Evolutionary conservation across 345 rosid species (phyloP), one percentile per base, ranked within the genome.

Genomic region (Acer saccharum): DNA sequence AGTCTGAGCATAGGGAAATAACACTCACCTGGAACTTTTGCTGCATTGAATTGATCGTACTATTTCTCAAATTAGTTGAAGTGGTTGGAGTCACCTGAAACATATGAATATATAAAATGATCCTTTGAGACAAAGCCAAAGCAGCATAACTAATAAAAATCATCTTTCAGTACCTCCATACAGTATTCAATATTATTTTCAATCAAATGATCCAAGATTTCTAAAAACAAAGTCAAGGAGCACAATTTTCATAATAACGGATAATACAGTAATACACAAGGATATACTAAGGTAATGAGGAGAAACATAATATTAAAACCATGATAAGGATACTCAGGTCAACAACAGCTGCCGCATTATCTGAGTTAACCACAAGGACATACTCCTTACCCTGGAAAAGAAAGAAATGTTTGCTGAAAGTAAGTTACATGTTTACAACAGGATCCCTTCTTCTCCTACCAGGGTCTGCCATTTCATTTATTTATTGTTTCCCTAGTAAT

Each of bases 311-410:
- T 52, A 74, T 62, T 58, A 75, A 69, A 69, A 76, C 41, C 39
- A 74, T 62, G 48, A 65, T 16, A 71, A 85, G 91, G 89, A 87
- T 87, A 90, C 93, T 87, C 52, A 90, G 89, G 77, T 90, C 91
- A 66, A 86, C 68, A 50, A 78, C 41, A 69, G 80, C 75, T 43
- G 84, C 83, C 16, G 65, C 78, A n/a, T 84, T 84, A 63, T 86
- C 88, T 10, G 90, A 74, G 81, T 82, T 63, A 44, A 83, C 79
- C 73, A 85, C 79, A 72, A 84, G 86, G 16, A 68, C 86, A 68
- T 85, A 90, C 85, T 90, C 90, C 88, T 84, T 87, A 71, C 90
- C 93, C 93, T 90, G 89, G 41, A 84, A 76, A 83, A 65, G 29
- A 83, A 72, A 23, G 67, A 75, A 27, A 73, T 6, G 18, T 44